Evolutionary conservation across 306 rosid genomes (phyloP), one percentile per base, ranked within the genome.

Genomic region (Rosa lucieae): DNA sequence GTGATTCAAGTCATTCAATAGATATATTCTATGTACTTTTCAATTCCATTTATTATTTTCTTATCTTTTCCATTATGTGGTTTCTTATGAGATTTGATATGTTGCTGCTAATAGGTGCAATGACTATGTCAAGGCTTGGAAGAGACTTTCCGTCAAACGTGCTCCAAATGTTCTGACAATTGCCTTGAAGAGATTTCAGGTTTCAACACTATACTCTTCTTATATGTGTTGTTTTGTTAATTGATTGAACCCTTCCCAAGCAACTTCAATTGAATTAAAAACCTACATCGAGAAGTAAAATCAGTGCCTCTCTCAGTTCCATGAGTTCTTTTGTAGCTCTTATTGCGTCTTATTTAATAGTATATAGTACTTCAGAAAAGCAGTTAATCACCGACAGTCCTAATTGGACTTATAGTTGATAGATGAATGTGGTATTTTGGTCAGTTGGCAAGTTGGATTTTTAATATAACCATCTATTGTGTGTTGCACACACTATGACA

Each of bases 151-250:
- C 6, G 90, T 96, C 52, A 93, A 91, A 78, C 83, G 65, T 43
- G 93, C 99, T 82, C 99, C 99, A 72, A 96, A 96, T 80, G 89
- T 96, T 78, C 91, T 96, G 66, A 96, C 97, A 78, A 85, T 96
- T 80, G 98, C 99, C 82, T 87, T 96, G 59, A 96, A 96, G 83
- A 93, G 99, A 93, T 96, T 96, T 87, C 98, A 96, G 99, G 99
- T 96, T 79, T 48, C 84, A 81, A 46, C 78, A 32, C 79, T 78
- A 35, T 73, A 14, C 52, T 78, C 72, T 77, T 82, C 72, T 80
- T 53, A 40, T 76, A 52, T 26, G 5, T 80, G 13, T 67, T 58
- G 21, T 53, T 78, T 40, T 18, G 21, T 77, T 68, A 78, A n/a
- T 78, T 77, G 67, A 7, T 67, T 35, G 40, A 49, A 71, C 71